Conservation (phyloP, 176 grass and related monocot species). For the Carex pumila region DNA sequence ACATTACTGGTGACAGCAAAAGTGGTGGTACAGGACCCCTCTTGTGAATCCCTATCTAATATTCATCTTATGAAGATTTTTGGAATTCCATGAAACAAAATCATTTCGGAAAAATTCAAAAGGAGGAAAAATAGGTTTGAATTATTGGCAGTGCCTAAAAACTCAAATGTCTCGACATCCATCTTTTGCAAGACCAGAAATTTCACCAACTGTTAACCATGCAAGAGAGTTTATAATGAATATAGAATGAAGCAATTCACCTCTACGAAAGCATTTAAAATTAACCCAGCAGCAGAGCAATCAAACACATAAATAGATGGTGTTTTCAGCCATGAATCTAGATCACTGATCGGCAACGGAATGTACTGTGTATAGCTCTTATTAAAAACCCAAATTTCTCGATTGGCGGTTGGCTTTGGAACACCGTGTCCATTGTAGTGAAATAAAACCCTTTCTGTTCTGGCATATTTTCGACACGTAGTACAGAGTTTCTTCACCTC, state of each 20-base stretch:
- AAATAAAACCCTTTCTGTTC: conserved; percentile 93
- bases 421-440: conserved; percentile 99
- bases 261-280: conserved; percentile 86
- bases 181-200: background rate
- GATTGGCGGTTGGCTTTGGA: conserved; percentile 87
- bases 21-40: background rate
- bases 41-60: background rate
- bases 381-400: conserved; percentile 99
- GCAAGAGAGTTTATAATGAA: background rate
- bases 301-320: conserved; percentile 99
- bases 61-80: background rate
- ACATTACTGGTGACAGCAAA: background rate
- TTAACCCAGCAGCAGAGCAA: conserved; percentile 83
- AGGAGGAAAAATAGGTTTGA: background rate
- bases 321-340: conserved; percentile 93
- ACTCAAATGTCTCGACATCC: background rate
- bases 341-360: conserved; percentile 84
- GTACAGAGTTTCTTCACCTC: conserved; percentile 97
- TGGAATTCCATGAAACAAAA: background rate
- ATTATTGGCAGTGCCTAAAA: background rate
- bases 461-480: conserved; percentile 95
- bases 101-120: no score
- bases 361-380: conserved; percentile 99
- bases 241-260: conserved; percentile 29
- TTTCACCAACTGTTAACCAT: background rate